A percentile compares a stretch with the other conserved stretches of the same genome.
Evolutionary conservation across 768 basidiomycete species (phyloP).

Genomic region (Lentinula boryana): DNA sequence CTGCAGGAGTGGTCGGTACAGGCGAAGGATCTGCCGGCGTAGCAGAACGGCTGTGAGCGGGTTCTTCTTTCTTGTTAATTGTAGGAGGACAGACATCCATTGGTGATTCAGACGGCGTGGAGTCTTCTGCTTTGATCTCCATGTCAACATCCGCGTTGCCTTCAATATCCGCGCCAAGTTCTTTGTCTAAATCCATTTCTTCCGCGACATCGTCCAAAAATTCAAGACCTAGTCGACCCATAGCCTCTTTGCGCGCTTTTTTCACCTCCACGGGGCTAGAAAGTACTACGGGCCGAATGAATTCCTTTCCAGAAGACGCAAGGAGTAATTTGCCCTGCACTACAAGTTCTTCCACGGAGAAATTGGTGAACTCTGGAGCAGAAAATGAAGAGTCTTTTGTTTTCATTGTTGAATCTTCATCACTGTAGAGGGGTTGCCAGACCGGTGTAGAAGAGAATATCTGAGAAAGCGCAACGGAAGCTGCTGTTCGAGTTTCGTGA

Average conservation of each 20-base stretch:
- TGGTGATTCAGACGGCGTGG: slow-evolving; percentile 25
- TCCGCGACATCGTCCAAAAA: slow-evolving; percentile 77
- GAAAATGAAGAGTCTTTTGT: slow-evolving; percentile 23
- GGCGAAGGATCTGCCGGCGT: slow-evolving; percentile 50
- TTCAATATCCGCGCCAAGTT: slow-evolving; percentile 58
- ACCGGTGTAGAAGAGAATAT: slow-evolving; percentile 81
- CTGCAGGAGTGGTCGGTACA: slow-evolving; percentile 29
- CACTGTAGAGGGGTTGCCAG: slow-evolving; percentile 55
- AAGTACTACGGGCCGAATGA: slow-evolving; percentile 64
- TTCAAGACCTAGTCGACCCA: slow-evolving; percentile 82
- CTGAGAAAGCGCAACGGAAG: slow-evolving; percentile 81
- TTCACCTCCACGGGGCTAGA: slow-evolving; percentile 76
- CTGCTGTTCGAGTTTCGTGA: slow-evolving; percentile 88
- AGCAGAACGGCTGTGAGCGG: slow-evolving; percentile 30
- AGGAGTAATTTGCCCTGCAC: slow-evolving; percentile 74
- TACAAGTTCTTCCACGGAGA: slow-evolving; percentile 74
- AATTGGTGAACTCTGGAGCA: slow-evolving; percentile 60
- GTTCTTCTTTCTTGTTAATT: slow-evolving; percentile 26
- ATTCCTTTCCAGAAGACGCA: slow-evolving; percentile 93
- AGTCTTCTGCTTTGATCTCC: slow-evolving; percentile 39
- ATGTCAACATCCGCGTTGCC: slow-evolving; percentile 38
- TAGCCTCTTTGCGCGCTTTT: slow-evolving; percentile 83
- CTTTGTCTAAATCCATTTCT: slow-evolving; percentile 83
- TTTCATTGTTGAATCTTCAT: slow-evolving; percentile 18
- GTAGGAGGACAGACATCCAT: slow-evolving; percentile 37